Conservation (phyloP, 2,329 filamentous ascomycete species). For the Sporothrix globosa region DNA sequence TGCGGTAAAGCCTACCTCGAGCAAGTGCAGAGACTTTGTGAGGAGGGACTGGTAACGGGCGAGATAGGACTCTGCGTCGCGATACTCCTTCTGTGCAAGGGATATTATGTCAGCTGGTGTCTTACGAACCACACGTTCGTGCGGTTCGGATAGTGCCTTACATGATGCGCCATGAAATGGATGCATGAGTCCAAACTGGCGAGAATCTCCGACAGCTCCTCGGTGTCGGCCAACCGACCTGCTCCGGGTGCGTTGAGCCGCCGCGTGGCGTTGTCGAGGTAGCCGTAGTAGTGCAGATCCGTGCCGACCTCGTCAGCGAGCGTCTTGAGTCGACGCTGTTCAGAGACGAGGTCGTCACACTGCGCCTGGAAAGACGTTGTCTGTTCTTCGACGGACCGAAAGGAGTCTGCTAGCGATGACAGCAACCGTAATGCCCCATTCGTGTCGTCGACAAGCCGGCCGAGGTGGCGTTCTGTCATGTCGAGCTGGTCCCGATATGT, state of each 20-base stretch:
- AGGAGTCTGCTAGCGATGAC: slow-evolving; percentile 79
- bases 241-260: slow-evolving; percentile 91
- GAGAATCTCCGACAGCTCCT: slow-evolving; percentile 86
- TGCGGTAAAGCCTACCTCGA: slow-evolving; percentile 60
- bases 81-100: slow-evolving; percentile 68
- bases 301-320: slow-evolving; percentile 84
- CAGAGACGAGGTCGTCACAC: slow-evolving; percentile 82
- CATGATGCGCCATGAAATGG: slow-evolving; percentile 87
- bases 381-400: slow-evolving; percentile 83
- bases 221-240: slow-evolving; percentile 78
- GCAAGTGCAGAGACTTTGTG: slow-evolving; percentile 64
- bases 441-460: slow-evolving; percentile 76
- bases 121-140: neutral
- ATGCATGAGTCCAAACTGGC: slow-evolving; percentile 86
- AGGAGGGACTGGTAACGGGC: slow-evolving; percentile 85
- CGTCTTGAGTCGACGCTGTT: slow-evolving; percentile 76
- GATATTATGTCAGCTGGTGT: neutral
- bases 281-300: slow-evolving; percentile 92
- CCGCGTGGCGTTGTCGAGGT: slow-evolving; percentile 86
- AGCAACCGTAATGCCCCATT: slow-evolving; percentile 75
- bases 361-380: slow-evolving; percentile 92
- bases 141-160: slow-evolving; percentile 48
- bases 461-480: slow-evolving; percentile 77
- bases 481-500: slow-evolving; percentile 77
- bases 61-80: slow-evolving; percentile 84